Evolutionary conservation across 352 stramenopile genomes (phyloP).

Genomic region (Thalassiosira mediterranea): DNA sequence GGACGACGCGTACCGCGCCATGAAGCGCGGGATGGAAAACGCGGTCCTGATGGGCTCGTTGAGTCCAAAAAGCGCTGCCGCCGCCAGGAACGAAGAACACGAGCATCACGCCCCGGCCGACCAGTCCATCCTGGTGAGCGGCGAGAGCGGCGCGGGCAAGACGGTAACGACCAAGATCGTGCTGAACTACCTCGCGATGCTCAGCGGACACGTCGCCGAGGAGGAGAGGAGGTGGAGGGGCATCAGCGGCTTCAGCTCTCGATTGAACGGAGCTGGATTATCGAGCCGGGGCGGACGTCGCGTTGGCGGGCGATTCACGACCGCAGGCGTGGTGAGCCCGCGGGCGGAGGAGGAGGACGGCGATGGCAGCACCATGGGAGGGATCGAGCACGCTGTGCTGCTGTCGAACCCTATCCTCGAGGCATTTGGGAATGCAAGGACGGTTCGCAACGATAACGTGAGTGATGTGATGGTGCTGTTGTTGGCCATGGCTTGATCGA

Average conservation of each 20-base stretch:
- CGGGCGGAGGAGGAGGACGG: background rate
- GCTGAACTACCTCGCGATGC: conserved; percentile 93
- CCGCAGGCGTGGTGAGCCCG: background rate
- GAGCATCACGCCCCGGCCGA: conserved; percentile 69
- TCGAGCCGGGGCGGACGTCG: background rate
- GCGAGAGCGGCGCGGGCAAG: conserved; percentile 94
- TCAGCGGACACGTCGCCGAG: conserved; percentile 60
- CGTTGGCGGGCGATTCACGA: conserved; percentile 8
- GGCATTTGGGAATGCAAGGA: conserved; percentile 95
- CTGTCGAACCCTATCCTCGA: conserved; percentile 91
- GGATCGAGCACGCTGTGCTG: conserved; percentile 83
- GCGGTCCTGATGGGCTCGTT: conserved; percentile 24
- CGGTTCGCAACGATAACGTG: conserved; percentile 95
- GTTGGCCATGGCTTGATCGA: too few relatives aligned
- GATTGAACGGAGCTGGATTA: background rate
- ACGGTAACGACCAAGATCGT: conserved; percentile 97
- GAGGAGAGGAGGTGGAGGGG: background rate
- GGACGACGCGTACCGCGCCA: conserved; percentile 71
- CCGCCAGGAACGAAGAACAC: background rate
- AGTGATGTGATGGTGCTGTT: too few relatives aligned
- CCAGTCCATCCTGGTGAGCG: conserved; percentile 90
- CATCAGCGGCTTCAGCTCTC: background rate
- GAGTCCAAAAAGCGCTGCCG: too few relatives aligned
- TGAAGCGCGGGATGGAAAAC: conserved; percentile 60
- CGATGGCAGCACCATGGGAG: background rate